phyloP scores from a whole-genome alignment of 1,284 basidiomycete species.

The Irpex sp. region DNA sequence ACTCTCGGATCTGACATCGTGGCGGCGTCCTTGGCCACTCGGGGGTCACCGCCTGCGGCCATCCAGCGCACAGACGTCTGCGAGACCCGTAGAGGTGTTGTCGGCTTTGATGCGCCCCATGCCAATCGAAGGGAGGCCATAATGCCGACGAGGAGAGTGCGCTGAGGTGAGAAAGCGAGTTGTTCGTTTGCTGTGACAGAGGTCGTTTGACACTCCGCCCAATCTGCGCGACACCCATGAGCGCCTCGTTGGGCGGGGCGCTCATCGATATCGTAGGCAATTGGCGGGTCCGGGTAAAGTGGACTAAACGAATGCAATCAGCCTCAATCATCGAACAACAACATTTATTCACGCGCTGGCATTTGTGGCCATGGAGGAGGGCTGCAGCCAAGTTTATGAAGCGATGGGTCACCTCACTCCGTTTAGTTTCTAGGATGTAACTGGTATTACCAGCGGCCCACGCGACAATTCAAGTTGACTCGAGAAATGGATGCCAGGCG shows the following conservation, averaged over 20 bases:
- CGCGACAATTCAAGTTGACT: too few species aligned
- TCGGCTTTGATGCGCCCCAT: neutral
- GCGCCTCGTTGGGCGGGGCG: neutral
- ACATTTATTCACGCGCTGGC: neutral
- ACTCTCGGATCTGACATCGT: constrained; percentile 52
- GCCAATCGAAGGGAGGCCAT: neutral
- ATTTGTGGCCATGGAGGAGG: too few species aligned
- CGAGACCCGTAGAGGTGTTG: neutral
- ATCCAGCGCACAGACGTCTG: neutral
- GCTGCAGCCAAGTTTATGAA: too few species aligned
- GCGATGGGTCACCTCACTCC: too few species aligned
- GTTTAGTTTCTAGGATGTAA: too few species aligned
- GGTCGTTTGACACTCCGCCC: neutral
- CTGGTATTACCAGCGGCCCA: too few species aligned
- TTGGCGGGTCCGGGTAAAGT: neutral
- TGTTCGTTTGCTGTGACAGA: neutral
- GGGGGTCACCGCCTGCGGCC: neutral
- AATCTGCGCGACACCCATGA: neutral
- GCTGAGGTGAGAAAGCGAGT: neutral
- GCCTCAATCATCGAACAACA: constrained; percentile 1
- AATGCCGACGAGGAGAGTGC: neutral
- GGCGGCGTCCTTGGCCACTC: neutral
- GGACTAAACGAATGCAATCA: neutral
- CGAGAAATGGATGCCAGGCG: too few species aligned
- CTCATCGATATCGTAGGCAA: neutral